Evolutionary conservation across 441 rosid species (phyloP), one percentile per base, ranked within the genome.

Genomic region (Euphorbia corollata): DNA sequence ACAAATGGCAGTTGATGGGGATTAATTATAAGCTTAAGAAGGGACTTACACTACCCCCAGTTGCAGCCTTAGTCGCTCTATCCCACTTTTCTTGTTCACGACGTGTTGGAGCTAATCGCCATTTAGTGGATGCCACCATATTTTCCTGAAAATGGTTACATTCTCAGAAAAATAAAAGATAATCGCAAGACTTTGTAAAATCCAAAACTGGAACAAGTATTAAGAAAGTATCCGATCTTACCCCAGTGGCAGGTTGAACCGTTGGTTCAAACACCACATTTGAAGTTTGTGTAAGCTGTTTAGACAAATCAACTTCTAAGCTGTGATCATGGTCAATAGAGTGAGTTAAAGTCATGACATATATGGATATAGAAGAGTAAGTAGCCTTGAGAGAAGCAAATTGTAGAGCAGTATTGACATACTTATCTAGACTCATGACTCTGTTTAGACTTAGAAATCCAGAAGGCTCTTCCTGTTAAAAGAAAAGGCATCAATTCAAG

Each of bases 51-150:
- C 83, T 84, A 71, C 98, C 87, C 20, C 86, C 86, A 65, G 90
- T 87, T 59, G 97, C 72, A 66, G 93, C 97, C 79, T 85, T 88
- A 24, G 84, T 71, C 27, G 96, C 96, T 87, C 71, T 86, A 71
- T 86, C 97, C 98, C 98, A 92, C 75, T 88, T 92, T 20, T 84
- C 92, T 75, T 87, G 91, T 77, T 87, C 92, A 0, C 86, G 86
- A 18, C 87, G 84, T 18, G 96, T 90, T 45, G 98, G 91, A 16
- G 73, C 87, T 48, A 78, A 68, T 67, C 73, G 86, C 98, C 98
- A 86, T 71, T 76, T 90, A 4, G 65, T 77, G 5, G 78, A 63
- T 34, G 59, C 45, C 43, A 45, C 68, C n/a, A 78, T 78, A 19
- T 69, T 74, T 9, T 68, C 81, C 89, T 84, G 75, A 18, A 45